These are phyloP conservation scores for Bidens hawaiensis DNA, from an alignment of 140 eudicot genomes.

Conservation along the genomic window DNA sequence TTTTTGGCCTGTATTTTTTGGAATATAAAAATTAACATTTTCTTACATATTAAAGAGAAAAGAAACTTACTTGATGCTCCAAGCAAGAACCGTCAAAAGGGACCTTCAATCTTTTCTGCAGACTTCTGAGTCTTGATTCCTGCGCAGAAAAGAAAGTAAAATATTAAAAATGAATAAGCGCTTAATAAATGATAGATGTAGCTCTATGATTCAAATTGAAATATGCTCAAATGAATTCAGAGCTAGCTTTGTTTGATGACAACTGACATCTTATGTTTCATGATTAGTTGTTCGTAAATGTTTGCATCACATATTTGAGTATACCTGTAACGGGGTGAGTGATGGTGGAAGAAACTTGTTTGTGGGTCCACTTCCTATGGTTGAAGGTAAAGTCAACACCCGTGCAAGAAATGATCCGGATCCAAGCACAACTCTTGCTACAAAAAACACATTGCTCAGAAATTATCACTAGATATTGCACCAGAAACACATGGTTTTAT, in stretches of 20 bases:
- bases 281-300: background rate
- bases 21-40: too few relatives aligned
- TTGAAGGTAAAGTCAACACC: slow-evolving; percentile 40
- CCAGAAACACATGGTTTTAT: background rate
- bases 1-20: too few relatives aligned
- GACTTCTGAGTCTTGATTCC: slow-evolving; percentile 74
- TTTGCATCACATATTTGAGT: background rate
- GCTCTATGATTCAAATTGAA: background rate
- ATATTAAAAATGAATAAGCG: background rate
- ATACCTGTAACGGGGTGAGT: slow-evolving; percentile 89
- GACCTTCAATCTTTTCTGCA: slow-evolving; percentile 66
- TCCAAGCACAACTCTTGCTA: slow-evolving; percentile 76
- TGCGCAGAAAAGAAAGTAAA: slow-evolving; percentile 12
- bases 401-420: slow-evolving; percentile 80
- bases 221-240: background rate
- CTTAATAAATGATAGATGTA: background rate
- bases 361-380: slow-evolving; percentile 33
- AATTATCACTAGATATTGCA: background rate
- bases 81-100: slow-evolving; percentile 75
- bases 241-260: too few relatives aligned
- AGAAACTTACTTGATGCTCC: slow-evolving; percentile 95
- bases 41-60: slow-evolving; percentile 13
- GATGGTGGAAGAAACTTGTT: slow-evolving; percentile 35
- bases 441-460: slow-evolving; percentile 12
- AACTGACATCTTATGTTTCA: background rate